Evolutionary conservation across 2,329 filamentous ascomycete genomes (phyloP), one percentile per base, ranked within the genome.

Genomic region (Talaromyces sp.): DNA sequence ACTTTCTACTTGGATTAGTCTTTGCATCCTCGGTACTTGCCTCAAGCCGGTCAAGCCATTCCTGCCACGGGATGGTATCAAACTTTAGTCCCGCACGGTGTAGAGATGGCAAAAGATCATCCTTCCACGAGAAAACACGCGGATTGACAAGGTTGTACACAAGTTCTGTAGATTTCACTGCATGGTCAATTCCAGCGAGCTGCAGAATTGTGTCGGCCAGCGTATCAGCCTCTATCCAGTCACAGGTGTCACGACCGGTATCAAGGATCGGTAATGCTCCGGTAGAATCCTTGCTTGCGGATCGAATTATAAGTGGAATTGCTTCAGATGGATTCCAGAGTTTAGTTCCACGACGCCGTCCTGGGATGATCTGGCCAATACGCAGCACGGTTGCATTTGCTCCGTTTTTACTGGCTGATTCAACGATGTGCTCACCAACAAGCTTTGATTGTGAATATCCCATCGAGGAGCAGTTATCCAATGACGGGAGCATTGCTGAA

Each of bases 281-380:
- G 0, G 76, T 50, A 0, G 71, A 57, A 39, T 57, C 54, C 39
- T 57, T 73, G 58, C 74, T 50, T 0, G 73, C 72, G 6, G 73
- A 77, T 2, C 73, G 71, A 2, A 77, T 70, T 69, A 77, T 71
- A 7, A 76, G 61, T 2, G 75, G 75, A 0, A 76, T 60, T 1
- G 73, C 73, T 54, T 77, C 75, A 0, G 62, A 70, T 58, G 75
- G 73, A 60, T 76, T 77, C 75, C 75, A 77, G 4, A 74, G 62
- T 1, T 74, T 74, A 31, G 69, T 71, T 47, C 72, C 72, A 1
- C 75, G 75, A 57, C 76, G 73, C 3, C 75, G 75, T 0, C 54
- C 54, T 57, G 54, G 54, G n/a, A 74, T 75, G 0, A 77, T 72
- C 61, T 77, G 75, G 0, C 75, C 75, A 19, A 76, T 77, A 2